Evolutionary conservation across 2,329 filamentous ascomycete species (phyloP).

Genomic region (Microdochium trichocladiopsis): DNA sequence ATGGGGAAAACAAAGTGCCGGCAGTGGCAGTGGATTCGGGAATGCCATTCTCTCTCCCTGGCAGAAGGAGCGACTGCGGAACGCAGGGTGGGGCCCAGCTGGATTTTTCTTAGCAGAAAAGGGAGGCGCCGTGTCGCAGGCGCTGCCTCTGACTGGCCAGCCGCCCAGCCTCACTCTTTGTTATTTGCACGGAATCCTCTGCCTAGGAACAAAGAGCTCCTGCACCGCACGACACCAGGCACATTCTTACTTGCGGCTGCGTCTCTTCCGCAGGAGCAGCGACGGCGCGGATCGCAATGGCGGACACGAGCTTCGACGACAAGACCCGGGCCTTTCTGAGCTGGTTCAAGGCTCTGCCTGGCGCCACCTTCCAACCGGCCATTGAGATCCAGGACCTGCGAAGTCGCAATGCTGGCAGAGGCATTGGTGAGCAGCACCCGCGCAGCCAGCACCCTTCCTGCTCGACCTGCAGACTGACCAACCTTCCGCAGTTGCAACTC

Average conservation of each 20-base stretch:
- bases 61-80: background rate
- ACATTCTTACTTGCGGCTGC: background rate
- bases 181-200: background rate
- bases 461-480: conserved; percentile 9
- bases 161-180: background rate
- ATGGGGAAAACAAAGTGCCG: background rate
- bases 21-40: background rate
- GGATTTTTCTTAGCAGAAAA: background rate
- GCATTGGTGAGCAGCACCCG: conserved; percentile 36
- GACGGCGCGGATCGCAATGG: conserved; percentile 13
- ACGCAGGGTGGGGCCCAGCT: background rate
- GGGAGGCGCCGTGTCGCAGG: background rate
- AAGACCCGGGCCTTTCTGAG: conserved; percentile 38
- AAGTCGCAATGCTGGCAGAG: conserved; percentile 41
- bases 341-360: conserved; percentile 47
- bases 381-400: conserved; percentile 47
- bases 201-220: background rate
- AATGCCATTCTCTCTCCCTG: background rate
- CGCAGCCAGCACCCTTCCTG: background rate
- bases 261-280: background rate
- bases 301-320: conserved; percentile 28
- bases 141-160: background rate
- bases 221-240: background rate
- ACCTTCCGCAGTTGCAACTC: conserved; percentile 53
- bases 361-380: conserved; percentile 44